Evolutionary conservation across 2,329 filamentous ascomycete species (phyloP).

Genomic region (Biscogniauxia sp.): DNA sequence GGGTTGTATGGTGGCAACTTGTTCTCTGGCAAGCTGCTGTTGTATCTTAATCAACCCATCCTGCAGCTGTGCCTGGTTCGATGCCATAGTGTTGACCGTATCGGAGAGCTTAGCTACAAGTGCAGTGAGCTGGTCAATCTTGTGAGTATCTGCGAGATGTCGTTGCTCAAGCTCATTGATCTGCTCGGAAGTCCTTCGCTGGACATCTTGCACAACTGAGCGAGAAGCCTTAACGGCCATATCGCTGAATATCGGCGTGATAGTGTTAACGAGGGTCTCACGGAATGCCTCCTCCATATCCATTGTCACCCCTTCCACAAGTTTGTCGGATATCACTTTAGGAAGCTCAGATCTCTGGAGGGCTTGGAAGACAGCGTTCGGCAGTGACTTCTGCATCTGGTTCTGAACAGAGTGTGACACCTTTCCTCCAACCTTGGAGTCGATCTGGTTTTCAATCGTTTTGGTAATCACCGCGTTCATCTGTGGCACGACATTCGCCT

Average conservation of each 20-base stretch:
- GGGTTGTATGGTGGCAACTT: conserved; percentile 22
- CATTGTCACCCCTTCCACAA: conserved; percentile 63
- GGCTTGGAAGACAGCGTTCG: conserved; percentile 62
- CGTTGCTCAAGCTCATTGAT: conserved; percentile 49
- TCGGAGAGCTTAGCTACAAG: conserved; percentile 66
- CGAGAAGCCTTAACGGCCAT: conserved; percentile 66
- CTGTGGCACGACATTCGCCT: conserved; percentile 71
- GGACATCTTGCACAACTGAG: conserved; percentile 65
- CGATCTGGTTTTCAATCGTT: conserved; percentile 69
- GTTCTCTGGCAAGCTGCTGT: conserved; percentile 46
- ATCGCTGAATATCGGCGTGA: conserved; percentile 65
- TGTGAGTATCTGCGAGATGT: conserved; percentile 54
- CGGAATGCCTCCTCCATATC: conserved; percentile 70
- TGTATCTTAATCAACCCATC: conserved; percentile 59
- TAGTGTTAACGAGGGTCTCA: conserved; percentile 56
- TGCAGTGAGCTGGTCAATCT: conserved; percentile 70
- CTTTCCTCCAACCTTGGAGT: conserved; percentile 63
- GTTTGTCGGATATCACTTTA: conserved; percentile 68
- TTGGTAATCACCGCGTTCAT: conserved; percentile 66
- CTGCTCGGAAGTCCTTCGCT: conserved; percentile 56
- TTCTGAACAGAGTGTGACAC: conserved; percentile 66
- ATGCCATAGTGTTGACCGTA: conserved; percentile 68
- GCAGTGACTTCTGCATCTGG: conserved; percentile 70
- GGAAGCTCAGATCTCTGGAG: conserved; percentile 73
- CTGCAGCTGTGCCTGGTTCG: conserved; percentile 67